Conservation (phyloP, 495 filamentous ascomycete genomes). For the Staphylotrichum longicolle region DNA sequence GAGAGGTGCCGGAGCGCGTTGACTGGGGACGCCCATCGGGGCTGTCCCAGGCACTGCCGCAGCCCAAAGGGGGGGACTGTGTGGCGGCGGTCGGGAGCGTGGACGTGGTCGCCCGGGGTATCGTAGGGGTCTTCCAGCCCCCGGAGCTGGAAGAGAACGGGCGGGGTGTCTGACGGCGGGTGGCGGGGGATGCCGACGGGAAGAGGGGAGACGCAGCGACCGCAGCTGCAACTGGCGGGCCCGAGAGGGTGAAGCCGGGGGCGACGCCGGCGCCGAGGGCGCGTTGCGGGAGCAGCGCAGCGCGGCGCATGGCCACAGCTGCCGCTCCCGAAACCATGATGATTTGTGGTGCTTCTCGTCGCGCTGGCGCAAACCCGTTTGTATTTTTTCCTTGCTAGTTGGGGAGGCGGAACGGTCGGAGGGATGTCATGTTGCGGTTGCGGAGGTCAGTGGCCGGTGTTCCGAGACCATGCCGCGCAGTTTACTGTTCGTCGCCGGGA, state of each 20-base stretch:
- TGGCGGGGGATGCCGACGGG: neutral
- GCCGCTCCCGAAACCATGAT: conserved; percentile 39
- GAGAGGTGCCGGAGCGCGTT: conserved; percentile 32
- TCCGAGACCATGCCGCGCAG: conserved; percentile 13
- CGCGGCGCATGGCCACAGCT: conserved; percentile 32
- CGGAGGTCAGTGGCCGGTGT: too few species aligned
- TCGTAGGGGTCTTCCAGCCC: conserved; percentile 13
- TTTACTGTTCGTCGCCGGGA: conserved; percentile 19
- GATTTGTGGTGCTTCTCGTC: conserved; percentile 12
- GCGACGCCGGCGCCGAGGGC: conserved; percentile 9
- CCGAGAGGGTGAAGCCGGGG: conserved; percentile 20
- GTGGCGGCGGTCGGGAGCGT: neutral
- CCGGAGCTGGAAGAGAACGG: conserved; percentile 17
- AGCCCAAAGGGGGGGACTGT: neutral
- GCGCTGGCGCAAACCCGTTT: neutral
- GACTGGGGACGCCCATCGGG: conserved; percentile 28
- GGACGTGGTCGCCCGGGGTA: conserved; percentile 10
- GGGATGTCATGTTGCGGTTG: too few species aligned
- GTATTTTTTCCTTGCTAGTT: neutral
- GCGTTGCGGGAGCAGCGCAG: conserved; percentile 39
- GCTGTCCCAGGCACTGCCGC: conserved; percentile 11
- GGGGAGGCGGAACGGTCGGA: too few species aligned
- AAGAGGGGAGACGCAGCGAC: conserved; percentile 2
- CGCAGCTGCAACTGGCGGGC: conserved; percentile 9
- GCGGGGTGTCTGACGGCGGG: conserved; percentile 17